Evolutionary conservation across 2,329 filamentous ascomycete genomes (phyloP).

Genomic region (Exutisphaerella laricina): DNA sequence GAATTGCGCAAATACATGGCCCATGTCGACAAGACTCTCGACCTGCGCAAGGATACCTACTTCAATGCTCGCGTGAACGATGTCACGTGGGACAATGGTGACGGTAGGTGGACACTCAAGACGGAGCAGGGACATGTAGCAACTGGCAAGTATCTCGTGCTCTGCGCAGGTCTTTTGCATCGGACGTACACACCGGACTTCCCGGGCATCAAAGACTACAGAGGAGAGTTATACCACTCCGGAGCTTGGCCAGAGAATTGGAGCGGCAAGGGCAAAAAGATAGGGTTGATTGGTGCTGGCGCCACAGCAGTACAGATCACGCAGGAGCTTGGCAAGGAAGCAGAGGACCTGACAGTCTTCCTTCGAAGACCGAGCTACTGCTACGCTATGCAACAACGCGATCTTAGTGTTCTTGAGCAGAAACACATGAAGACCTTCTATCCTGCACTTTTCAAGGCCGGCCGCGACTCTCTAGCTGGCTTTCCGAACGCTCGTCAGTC

Average conservation of each 20-base stretch:
- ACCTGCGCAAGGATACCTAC: slow-evolving; percentile 52
- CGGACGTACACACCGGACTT: slow-evolving; percentile 37
- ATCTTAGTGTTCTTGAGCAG: slow-evolving; percentile 46
- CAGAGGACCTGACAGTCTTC: slow-evolving; percentile 51
- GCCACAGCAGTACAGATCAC: slow-evolving; percentile 40
- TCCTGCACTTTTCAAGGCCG: slow-evolving; percentile 43
- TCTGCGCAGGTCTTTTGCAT: slow-evolving; percentile 36
- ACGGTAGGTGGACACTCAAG: slow-evolving; percentile 47
- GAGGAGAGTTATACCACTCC: slow-evolving; percentile 39
- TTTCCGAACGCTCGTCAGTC: slow-evolving; percentile 49
- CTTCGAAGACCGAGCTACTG: slow-evolving; percentile 62
- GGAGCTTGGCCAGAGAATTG: slow-evolving; percentile 36
- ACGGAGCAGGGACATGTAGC: slow-evolving; percentile 43
- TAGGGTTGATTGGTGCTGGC: slow-evolving; percentile 41
- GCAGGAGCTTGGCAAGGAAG: slow-evolving; percentile 30
- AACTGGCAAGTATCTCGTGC: slow-evolving; percentile 34
- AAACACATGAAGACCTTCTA: slow-evolving; percentile 40
- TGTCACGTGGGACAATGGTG: slow-evolving; percentile 46
- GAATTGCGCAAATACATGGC: slow-evolving; percentile 55
- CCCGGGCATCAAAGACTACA: slow-evolving; percentile 35
- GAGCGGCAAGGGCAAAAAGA: slow-evolving; percentile 33
- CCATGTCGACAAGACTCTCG: slow-evolving; percentile 52
- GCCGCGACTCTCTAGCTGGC: slow-evolving; percentile 42
- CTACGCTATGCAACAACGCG: slow-evolving; percentile 53
- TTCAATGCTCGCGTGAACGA: slow-evolving; percentile 54